Evolutionary conservation across 164 flowering plant species (phyloP).

Genomic region (Litsea cubeba): DNA sequence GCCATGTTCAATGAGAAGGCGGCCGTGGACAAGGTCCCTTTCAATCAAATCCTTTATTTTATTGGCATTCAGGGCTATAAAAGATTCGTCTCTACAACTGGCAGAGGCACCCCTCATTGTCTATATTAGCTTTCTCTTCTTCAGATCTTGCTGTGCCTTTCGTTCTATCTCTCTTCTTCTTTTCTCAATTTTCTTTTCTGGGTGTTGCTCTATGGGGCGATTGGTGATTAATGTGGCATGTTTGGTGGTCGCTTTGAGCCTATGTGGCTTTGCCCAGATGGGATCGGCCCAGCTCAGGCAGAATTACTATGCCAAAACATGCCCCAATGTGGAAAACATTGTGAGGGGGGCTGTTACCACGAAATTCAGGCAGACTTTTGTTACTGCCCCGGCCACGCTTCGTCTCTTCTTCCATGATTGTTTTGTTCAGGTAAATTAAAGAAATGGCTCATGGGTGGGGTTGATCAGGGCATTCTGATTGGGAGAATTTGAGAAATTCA

Average conservation of each 20-base stretch:
- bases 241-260: constrained; percentile 2
- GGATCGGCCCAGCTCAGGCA: constrained; percentile 44
- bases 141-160: neutral
- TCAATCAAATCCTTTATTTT: neutral
- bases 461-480: no score
- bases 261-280: neutral
- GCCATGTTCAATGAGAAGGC: no score
- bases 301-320: constrained; percentile 50
- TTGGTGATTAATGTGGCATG: neutral
- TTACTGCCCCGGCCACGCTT: constrained; percentile 68
- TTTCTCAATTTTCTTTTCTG: no score
- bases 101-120: neutral
- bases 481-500: no score
- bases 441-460: neutral
- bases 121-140: neutral
- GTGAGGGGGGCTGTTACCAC: constrained; percentile 46
- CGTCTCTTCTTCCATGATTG: constrained; percentile 95
- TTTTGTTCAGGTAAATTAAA: constrained; percentile 49
- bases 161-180: no score
- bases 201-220: neutral
- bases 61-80: neutral
- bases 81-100: neutral
- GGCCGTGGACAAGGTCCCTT: neutral
- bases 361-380: constrained; percentile 65
- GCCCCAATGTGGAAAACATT: constrained; percentile 70